Conservation (phyloP, 495 filamentous ascomycete species). For the Collariella sp. region DNA sequence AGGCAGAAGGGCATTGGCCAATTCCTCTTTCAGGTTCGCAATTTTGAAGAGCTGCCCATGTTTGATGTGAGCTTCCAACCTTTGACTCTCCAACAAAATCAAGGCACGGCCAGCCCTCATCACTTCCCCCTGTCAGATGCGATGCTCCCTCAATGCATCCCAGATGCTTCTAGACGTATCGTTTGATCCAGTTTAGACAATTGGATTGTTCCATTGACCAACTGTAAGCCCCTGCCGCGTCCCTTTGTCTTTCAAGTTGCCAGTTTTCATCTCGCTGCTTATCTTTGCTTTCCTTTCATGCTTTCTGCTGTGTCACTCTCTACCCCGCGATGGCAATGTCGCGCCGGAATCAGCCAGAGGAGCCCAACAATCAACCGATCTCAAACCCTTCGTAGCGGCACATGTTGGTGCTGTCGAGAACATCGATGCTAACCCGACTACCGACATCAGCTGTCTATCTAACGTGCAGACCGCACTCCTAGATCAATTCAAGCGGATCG, state of each 20-base stretch:
- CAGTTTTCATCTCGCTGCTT: not conserved
- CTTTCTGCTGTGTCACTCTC: not conserved
- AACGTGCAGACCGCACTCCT: not conserved
- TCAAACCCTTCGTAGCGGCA: not conserved
- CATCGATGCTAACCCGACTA: not conserved
- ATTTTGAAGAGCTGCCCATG: not conserved
- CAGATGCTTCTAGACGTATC: too few species aligned
- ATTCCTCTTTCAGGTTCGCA: not conserved
- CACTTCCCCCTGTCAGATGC: too few species aligned
- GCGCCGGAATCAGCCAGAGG: not conserved
- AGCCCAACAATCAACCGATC: not conserved
- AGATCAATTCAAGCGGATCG: too few species aligned
- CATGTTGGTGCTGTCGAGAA: not conserved
- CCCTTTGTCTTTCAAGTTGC: not conserved
- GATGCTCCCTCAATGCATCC: too few species aligned
- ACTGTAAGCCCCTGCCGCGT: too few species aligned
- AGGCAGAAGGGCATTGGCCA: not conserved
- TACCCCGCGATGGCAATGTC: not conserved
- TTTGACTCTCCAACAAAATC: not conserved
- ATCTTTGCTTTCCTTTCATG: not conserved
- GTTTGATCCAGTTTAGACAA: too few species aligned
- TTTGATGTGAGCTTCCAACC: too few species aligned
- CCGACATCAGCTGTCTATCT: not conserved
- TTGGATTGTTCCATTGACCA: too few species aligned
- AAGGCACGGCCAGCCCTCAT: not conserved